Percentiles rank a stretch among this genome's conserved stretches.
phyloP scores from a whole-genome alignment of 1,284 basidiomycete genomes.

The Tilletiopsis washingtonensis region DNA sequence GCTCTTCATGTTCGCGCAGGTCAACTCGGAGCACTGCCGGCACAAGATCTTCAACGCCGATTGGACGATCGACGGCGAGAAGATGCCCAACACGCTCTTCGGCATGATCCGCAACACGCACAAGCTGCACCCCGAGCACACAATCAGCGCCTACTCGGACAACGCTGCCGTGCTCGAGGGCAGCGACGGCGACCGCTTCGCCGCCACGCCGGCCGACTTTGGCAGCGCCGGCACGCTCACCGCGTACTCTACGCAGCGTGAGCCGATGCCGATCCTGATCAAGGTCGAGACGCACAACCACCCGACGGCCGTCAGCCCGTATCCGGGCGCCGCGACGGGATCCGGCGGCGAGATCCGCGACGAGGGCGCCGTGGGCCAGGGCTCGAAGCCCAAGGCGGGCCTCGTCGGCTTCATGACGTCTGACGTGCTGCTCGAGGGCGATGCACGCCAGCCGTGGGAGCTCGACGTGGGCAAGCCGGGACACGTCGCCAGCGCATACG shows the following conservation, averaged over 20 bases:
- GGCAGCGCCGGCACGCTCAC: background rate
- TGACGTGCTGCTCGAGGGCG: slow-evolving; percentile 56
- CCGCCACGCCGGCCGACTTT: slow-evolving; percentile 50
- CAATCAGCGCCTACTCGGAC: slow-evolving; percentile 94
- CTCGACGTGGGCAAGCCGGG: slow-evolving; percentile 64
- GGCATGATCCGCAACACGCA: slow-evolving; percentile 98
- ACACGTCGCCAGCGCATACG: slow-evolving; percentile 85
- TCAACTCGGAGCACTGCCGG: slow-evolving; percentile 98
- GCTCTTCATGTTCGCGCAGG: slow-evolving; percentile 99
- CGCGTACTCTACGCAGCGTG: slow-evolving; percentile 28
- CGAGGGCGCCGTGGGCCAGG: slow-evolving; percentile 89
- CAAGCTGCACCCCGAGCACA: slow-evolving; percentile 59
- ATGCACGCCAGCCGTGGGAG: slow-evolving; percentile 35
- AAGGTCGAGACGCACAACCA: slow-evolving; percentile 99
- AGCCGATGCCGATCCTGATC: slow-evolving; percentile 76
- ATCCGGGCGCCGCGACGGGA: slow-evolving; percentile 92
- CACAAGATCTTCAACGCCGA: slow-evolving; percentile 99
- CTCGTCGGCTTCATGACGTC: slow-evolving; percentile 90
- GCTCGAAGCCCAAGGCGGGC: slow-evolving; percentile 93
- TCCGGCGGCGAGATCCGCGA: slow-evolving; percentile 97
- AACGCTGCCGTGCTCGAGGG: slow-evolving; percentile 93
- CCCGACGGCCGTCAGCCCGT: slow-evolving; percentile 95
- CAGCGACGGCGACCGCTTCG: slow-evolving; percentile 67
- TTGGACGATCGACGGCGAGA: slow-evolving; percentile 75
- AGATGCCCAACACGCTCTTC: slow-evolving; percentile 74